Conservation (phyloP, 2,329 filamentous ascomycete species). For the Aspergillus tamarii region DNA sequence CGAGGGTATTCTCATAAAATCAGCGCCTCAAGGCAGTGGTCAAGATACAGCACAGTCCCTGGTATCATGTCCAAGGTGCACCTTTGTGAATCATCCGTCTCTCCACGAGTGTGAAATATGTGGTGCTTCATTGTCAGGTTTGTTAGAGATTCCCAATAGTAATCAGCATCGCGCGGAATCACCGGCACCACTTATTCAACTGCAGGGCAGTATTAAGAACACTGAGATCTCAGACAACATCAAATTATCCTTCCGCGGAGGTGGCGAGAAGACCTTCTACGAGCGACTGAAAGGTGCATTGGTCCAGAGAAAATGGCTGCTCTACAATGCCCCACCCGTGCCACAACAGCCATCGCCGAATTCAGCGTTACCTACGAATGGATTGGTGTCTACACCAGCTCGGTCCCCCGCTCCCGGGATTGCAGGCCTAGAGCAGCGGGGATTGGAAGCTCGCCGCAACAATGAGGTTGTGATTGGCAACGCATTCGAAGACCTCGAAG, state of each 20-base stretch:
- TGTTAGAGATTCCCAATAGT: slow-evolving; percentile 39
- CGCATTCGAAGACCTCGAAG: slow-evolving; percentile 94
- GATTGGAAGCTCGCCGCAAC: slow-evolving; percentile 82
- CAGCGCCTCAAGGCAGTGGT: neutral
- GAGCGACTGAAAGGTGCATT: slow-evolving; percentile 86
- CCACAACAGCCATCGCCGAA: slow-evolving; percentile 64
- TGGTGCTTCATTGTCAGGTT: slow-evolving; percentile 68
- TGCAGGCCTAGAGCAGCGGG: slow-evolving; percentile 85
- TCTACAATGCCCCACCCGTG: slow-evolving; percentile 85
- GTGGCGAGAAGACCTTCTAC: slow-evolving; percentile 87
- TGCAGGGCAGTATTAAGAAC: slow-evolving; percentile 47
- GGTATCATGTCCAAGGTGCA: slow-evolving; percentile 76
- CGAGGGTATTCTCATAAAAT: slow-evolving; percentile 23
- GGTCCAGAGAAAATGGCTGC: slow-evolving; percentile 92
- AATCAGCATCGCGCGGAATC: slow-evolving; percentile 64
- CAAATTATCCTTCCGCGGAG: slow-evolving; percentile 88
- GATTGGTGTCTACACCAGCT: slow-evolving; percentile 27
- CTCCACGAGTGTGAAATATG: slow-evolving; percentile 88
- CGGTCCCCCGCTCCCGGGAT: slow-evolving; percentile 75
- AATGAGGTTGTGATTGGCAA: slow-evolving; percentile 91
- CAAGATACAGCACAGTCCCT: neutral
- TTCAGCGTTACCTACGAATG: slow-evolving; percentile 31
- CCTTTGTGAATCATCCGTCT: slow-evolving; percentile 90
- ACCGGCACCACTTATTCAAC: slow-evolving; percentile 69
- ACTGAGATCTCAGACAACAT: slow-evolving; percentile 72